A percentile compares a stretch with the other conserved stretches of the same genome.
These are phyloP conservation scores for Neospermospora avenae DNA, from an alignment of 2,329 filamentous ascomycete species.

Conservation along the genomic window DNA sequence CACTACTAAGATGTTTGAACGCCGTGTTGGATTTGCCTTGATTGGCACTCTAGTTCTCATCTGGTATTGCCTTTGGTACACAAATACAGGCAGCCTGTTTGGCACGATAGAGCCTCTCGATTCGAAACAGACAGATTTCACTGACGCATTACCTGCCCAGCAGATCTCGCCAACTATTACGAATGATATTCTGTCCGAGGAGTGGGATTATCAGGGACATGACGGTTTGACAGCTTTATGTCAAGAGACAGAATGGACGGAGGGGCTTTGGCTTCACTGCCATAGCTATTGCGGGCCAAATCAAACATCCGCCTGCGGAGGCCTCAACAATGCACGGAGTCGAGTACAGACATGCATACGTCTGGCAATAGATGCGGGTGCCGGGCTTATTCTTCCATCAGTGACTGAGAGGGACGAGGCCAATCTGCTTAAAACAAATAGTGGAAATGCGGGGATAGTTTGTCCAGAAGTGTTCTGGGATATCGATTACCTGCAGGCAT, in stretches of 20 bases:
- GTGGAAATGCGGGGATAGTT: slow-evolving; percentile 3
- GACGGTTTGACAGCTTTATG: slow-evolving; percentile 13
- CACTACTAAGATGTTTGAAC: not conserved
- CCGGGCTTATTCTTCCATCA: slow-evolving; percentile 24
- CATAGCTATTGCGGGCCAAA: slow-evolving; percentile 19
- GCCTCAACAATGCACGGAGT: slow-evolving; percentile 27
- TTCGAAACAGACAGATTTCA: not conserved
- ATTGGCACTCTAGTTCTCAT: not conserved
- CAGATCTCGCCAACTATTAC: not conserved
- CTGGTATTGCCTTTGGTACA: not conserved
- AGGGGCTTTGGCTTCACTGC: slow-evolving; percentile 28
- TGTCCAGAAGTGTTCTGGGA: slow-evolving; percentile 21
- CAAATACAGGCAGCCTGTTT: not conserved
- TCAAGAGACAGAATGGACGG: slow-evolving; percentile 18
- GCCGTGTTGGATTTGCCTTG: not conserved
- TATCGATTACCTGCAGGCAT: slow-evolving; percentile 8
- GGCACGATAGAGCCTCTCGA: not conserved
- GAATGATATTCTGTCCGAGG: not conserved
- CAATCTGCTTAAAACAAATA: slow-evolving; percentile 9
- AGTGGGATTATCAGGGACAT: not conserved
- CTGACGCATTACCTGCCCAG: not conserved
- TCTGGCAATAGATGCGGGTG: slow-evolving; percentile 25
- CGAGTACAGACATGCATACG: slow-evolving; percentile 27
- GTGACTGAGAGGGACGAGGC: slow-evolving; percentile 10
- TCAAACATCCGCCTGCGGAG: slow-evolving; percentile 20